Base-by-base conservation (phyloP, 768 basidiomycete genomes). In the Cyclocybe aegerita region DNA sequence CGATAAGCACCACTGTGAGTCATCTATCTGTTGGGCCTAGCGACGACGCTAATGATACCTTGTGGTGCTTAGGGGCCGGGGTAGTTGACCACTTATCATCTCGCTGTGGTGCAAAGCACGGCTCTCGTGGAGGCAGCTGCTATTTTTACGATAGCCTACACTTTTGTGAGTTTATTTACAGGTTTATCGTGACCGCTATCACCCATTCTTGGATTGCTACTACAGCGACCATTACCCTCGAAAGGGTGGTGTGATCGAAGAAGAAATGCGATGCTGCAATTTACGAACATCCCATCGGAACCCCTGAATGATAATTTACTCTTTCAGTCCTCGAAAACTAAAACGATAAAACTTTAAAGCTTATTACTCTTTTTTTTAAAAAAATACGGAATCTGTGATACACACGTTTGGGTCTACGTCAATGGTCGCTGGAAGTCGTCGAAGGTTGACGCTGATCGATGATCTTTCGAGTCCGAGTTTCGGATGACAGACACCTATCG, bases 111-210 rank as follows among this genome's bases (percentile, higher is more conserved):
- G 14, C 33, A 16, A 32, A 40, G 4, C 12, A 32, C 38, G 48
- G 51, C 14, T 41, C 55, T 7, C 48, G 46, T 17, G 48, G 55
- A 12, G 55, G 52, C 15, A 53, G 39, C 37, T 57, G 55, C 36
- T 57, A 50, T 44, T 57, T 57, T 38, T 50, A 57, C 14, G 51
- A 57, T 38, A 57, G 52, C 14, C 38, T 57, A 6, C 52, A 57
- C 35, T 46, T 53, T 29, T 50, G 52, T 53, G 10, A 47, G 55
- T 49, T 23, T 12, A 10, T 14, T 14, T 15, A 9, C 7, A 11
- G 23, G 23, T 16, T 11, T 7, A 10, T 32, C 17, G n/a, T 16
- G 9, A 38, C 5, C 4, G 9, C 30, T 7, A 33, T 6, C 23
- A 4, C 1, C 29, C 33, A 31, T 14, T 30, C 16, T 10, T 3